phyloP scores from a whole-genome alignment of 805 yeast genomes.

The Candida hungchunana region DNA sequence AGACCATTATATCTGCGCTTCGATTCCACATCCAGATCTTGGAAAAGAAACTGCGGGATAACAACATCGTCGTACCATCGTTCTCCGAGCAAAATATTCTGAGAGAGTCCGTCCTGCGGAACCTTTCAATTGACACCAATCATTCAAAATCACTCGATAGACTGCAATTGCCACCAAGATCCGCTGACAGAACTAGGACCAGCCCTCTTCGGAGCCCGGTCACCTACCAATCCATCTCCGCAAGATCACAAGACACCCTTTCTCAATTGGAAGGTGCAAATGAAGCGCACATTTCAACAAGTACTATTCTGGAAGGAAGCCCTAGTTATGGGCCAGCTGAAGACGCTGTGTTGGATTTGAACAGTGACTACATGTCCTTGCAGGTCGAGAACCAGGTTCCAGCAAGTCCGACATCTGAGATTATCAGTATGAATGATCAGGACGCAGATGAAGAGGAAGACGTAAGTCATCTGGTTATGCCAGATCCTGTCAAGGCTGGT shows the following conservation, averaged over 20 bases:
- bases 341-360: too few species aligned
- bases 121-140: slow-evolving; percentile 3
- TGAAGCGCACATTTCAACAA: too few species aligned
- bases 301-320: too few species aligned
- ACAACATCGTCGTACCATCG: slow-evolving; percentile 11
- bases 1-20: slow-evolving; percentile 11
- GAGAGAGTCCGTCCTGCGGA: slow-evolving; percentile 9
- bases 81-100: slow-evolving; percentile 9
- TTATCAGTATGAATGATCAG: too few species aligned
- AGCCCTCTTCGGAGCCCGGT: slow-evolving; percentile 11
- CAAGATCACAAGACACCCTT: slow-evolving; percentile 2
- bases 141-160: slow-evolving; percentile 7
- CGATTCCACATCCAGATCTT: slow-evolving; percentile 16
- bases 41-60: slow-evolving; percentile 12
- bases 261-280: too few species aligned
- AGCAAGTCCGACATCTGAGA: too few species aligned
- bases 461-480: too few species aligned
- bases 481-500: too few species aligned
- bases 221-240: slow-evolving; percentile 2
- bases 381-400: too few species aligned
- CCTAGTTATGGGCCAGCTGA: too few species aligned
- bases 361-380: too few species aligned
- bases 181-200: slow-evolving; percentile 31
- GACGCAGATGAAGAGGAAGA: too few species aligned
- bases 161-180: slow-evolving; percentile 34